Evolutionary conservation across 2,329 filamentous ascomycete genomes (phyloP).

Genomic region (Metarhizium sp.): DNA sequence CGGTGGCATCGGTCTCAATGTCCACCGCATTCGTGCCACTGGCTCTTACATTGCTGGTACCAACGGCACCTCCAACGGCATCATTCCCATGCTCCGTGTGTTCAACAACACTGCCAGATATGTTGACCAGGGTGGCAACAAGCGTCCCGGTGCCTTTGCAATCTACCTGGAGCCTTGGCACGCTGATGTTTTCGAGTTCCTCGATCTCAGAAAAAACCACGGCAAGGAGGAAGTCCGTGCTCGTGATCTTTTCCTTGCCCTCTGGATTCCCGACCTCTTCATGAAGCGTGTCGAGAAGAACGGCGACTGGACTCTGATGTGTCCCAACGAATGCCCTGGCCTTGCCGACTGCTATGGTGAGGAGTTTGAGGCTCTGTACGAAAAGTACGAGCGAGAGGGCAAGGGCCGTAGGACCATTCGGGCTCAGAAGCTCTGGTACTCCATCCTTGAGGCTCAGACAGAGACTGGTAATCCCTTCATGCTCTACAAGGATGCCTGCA

Average conservation of each 20-base stretch:
- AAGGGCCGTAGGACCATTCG: conserved; percentile 85
- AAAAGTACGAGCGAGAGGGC: conserved; percentile 82
- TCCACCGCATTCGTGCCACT: conserved; percentile 92
- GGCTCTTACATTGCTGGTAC: conserved; percentile 97
- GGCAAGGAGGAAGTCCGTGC: conserved; percentile 97
- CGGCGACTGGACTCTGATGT: conserved; percentile 95
- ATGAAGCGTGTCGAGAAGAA: conserved; percentile 99
- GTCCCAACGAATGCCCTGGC: conserved; percentile 90
- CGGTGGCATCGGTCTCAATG: conserved; percentile 92
- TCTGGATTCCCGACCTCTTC: conserved; percentile 98
- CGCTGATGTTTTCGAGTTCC: conserved; percentile 92
- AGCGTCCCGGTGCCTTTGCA: conserved; percentile 95
- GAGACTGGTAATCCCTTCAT: conserved; percentile 99
- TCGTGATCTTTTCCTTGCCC: conserved; percentile 91
- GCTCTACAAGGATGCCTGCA: conserved; percentile 98
- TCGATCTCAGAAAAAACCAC: conserved; percentile 98
- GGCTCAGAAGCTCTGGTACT: conserved; percentile 99
- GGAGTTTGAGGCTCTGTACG: conserved; percentile 91
- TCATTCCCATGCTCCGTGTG: conserved; percentile 95
- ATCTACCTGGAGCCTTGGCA: conserved; percentile 99
- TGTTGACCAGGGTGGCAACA: conserved; percentile 98
- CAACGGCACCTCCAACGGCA: conserved; percentile 95
- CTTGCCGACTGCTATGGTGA: conserved; percentile 96
- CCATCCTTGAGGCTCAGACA: conserved; percentile 94
- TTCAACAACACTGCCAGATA: conserved; percentile 99